Conservation (phyloP, 805 yeast species). For the Wickerhamiella hasegawae region DNA sequence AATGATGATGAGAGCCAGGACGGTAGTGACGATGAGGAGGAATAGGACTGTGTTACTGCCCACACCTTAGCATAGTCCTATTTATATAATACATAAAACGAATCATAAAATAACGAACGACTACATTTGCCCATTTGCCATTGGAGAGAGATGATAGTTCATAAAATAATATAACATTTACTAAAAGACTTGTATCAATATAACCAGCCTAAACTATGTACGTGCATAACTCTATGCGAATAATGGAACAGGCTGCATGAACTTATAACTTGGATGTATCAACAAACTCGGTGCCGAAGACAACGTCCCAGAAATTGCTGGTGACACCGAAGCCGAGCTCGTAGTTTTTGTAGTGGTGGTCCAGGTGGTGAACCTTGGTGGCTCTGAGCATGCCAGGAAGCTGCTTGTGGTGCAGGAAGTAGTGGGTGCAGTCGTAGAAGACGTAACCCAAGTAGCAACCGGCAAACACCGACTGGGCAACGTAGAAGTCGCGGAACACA, state of each 20-base stretch:
- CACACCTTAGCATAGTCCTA: too few relatives aligned
- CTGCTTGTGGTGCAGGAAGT: slow-evolving; percentile 75
- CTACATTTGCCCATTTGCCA: too few relatives aligned
- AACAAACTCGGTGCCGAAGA: slow-evolving; percentile 63
- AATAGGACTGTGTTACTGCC: too few relatives aligned
- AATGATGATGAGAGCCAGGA: too few relatives aligned
- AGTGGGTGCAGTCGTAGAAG: slow-evolving; percentile 85
- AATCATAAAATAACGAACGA: too few relatives aligned
- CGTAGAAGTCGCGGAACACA: slow-evolving; percentile 53
- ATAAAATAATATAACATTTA: too few relatives aligned
- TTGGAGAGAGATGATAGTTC: too few relatives aligned
- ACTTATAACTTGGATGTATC: slow-evolving; percentile 6
- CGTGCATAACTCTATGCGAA: too few relatives aligned
- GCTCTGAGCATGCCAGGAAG: slow-evolving; percentile 65
- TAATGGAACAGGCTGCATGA: not conserved
- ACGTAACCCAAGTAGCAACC: slow-evolving; percentile 94
- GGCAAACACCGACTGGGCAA: slow-evolving; percentile 84
- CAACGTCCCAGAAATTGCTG: slow-evolving; percentile 80
- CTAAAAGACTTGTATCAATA: too few relatives aligned
- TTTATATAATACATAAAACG: too few relatives aligned
- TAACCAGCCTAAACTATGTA: too few relatives aligned
- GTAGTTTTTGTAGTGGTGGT: slow-evolving; percentile 94
- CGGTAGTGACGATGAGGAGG: too few relatives aligned
- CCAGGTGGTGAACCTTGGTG: slow-evolving; percentile 80
- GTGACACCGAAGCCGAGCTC: slow-evolving; percentile 97